A percentile compares a stretch with the other conserved stretches of the same genome.
Evolutionary conservation across 345 rosid genomes (phyloP).

Genomic region (Erysimum cheiranthoides): DNA sequence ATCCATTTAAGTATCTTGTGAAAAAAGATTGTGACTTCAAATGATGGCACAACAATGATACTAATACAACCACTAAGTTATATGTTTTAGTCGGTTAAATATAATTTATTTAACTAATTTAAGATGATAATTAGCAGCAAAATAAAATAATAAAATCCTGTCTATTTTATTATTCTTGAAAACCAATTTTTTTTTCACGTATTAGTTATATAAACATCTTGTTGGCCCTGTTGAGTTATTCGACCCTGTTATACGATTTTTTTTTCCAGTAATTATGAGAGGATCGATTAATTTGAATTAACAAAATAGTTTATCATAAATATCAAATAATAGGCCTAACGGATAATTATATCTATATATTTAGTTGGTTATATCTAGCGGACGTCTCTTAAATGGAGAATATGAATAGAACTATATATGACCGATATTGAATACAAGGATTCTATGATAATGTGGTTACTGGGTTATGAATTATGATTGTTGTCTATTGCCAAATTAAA

Average conservation of each 20-base stretch:
- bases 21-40: background rate
- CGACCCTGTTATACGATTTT: too few relatives aligned
- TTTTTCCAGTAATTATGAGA: background rate
- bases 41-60: too few relatives aligned
- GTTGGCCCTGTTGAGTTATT: too few relatives aligned
- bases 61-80: too few relatives aligned
- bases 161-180: too few relatives aligned
- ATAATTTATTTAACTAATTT: too few relatives aligned
- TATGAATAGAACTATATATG: background rate
- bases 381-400: background rate
- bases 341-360: background rate
- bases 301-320: background rate
- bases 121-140: too few relatives aligned
- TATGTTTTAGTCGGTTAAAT: too few relatives aligned
- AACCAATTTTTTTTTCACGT: too few relatives aligned
- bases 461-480: constrained; percentile 7
- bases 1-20: background rate
- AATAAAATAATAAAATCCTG: too few relatives aligned
- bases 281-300: background rate
- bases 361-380: constrained; percentile 1
- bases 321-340: background rate
- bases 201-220: too few relatives aligned
- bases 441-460: constrained; percentile 31
- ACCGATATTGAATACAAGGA: background rate
- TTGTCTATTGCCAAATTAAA: constrained; percentile 7